These are phyloP conservation scores for Strobilomyces confusus DNA, from an alignment of 768 basidiomycete genomes.

Conservation along the genomic window DNA sequence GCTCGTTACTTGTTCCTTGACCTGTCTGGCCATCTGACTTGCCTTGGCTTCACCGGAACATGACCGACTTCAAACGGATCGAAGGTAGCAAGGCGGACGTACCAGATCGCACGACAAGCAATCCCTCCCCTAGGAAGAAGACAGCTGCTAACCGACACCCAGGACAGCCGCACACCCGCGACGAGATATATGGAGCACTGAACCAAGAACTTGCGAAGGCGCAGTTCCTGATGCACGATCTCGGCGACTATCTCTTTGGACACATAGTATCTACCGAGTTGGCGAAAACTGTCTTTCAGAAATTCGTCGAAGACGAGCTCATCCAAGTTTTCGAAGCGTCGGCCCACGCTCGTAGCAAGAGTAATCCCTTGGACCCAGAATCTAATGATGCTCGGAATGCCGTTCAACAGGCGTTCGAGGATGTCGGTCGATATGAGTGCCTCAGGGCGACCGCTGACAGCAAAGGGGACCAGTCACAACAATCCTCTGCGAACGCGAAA, in stretches of 20 bases:
- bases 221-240: conserved; percentile 8
- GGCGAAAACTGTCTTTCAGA: background rate
- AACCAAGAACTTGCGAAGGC: conserved; percentile 6
- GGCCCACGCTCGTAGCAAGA: background rate
- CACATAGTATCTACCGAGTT: background rate
- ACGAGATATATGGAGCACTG: conserved; percentile 1
- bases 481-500: background rate
- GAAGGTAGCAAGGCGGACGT: background rate
- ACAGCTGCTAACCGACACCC: conserved; percentile 2
- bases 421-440: background rate
- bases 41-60: background rate
- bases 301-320: background rate
- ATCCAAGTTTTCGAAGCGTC: background rate
- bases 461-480: background rate
- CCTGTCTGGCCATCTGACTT: background rate
- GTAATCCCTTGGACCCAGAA: background rate
- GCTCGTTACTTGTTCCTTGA: background rate
- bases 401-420: conserved; percentile 5
- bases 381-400: background rate
- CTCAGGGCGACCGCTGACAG: background rate
- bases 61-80: background rate
- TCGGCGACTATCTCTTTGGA: conserved; percentile 9
- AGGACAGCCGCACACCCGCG: background rate
- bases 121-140: conserved; percentile 4
- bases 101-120: background rate